Evolutionary conservation across 2,329 filamentous ascomycete species (phyloP).

Genomic region (Trichoderma afroharzianum): DNA sequence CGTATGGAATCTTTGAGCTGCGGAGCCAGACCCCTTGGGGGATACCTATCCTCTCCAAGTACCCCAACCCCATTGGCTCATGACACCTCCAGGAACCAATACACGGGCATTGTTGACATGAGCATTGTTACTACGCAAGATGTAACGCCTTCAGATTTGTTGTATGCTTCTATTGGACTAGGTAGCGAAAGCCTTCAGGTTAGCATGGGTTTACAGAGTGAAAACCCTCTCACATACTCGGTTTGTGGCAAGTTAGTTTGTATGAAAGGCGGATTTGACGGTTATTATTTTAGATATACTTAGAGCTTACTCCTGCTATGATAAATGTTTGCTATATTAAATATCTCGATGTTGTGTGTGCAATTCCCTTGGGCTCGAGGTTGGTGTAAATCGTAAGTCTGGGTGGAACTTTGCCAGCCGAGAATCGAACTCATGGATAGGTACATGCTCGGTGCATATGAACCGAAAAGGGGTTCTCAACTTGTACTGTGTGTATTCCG

Average conservation of each 20-base stretch:
- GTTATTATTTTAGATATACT: not conserved
- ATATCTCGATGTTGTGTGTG: not conserved
- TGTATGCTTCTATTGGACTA: not conserved
- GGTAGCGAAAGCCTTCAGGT: not conserved
- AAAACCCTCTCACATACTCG: not conserved
- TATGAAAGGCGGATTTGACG: not conserved
- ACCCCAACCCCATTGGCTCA: too few species aligned
- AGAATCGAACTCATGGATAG: not conserved
- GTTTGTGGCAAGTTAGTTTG: not conserved
- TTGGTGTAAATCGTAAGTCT: not conserved
- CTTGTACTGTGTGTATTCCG: not conserved
- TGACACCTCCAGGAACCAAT: not conserved
- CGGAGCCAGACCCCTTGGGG: too few species aligned
- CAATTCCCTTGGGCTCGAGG: not conserved
- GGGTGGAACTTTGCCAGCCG: too few species aligned
- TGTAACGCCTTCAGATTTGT: not conserved
- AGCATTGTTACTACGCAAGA: not conserved
- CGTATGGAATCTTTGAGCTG: too few species aligned
- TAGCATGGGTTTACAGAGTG: rapidly evolving
- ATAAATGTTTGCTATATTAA: not conserved
- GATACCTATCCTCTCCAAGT: too few species aligned
- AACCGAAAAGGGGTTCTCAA: not conserved
- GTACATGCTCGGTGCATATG: not conserved
- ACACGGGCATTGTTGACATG: not conserved
- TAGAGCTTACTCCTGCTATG: not conserved